Evolutionary conservation across 352 stramenopile genomes (phyloP).

Genomic region (Phytophthora sojae): DNA sequence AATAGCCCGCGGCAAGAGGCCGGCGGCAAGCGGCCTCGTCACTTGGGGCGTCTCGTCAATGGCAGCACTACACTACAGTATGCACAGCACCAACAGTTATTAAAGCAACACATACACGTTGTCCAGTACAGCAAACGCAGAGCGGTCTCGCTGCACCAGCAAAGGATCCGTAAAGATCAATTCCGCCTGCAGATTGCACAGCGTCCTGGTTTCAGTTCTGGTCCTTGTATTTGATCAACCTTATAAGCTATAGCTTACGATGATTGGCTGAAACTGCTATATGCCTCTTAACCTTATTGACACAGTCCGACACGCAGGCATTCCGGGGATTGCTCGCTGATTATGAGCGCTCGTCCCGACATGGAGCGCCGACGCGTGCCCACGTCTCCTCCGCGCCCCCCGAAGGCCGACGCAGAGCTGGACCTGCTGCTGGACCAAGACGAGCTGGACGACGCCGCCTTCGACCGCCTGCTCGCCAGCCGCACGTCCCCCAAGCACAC

Average conservation of each 20-base stretch:
- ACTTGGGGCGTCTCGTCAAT: not conserved
- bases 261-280: not conserved
- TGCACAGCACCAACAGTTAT: too few species aligned
- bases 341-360: constrained; percentile 33
- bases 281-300: not conserved
- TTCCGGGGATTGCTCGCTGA: constrained; percentile 25
- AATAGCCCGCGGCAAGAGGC: not conserved
- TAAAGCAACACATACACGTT: too few species aligned
- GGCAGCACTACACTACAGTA: not conserved
- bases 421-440: constrained; percentile 31
- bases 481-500: constrained; percentile 13
- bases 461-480: constrained; percentile 25
- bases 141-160: too few species aligned
- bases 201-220: not conserved
- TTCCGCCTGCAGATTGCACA: too few species aligned
- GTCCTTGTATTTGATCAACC: not conserved
- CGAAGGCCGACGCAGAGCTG: constrained; percentile 26
- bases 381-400: constrained; percentile 23
- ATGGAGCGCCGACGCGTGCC: constrained; percentile 36
- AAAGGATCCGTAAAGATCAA: too few species aligned
- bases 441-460: constrained; percentile 28
- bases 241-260: not conserved
- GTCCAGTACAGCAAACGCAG: too few species aligned
- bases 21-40: not conserved
- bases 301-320: not conserved